Evolutionary conservation across 306 rosid genomes (phyloP).

Genomic region (Quercus berberidifolia): DNA sequence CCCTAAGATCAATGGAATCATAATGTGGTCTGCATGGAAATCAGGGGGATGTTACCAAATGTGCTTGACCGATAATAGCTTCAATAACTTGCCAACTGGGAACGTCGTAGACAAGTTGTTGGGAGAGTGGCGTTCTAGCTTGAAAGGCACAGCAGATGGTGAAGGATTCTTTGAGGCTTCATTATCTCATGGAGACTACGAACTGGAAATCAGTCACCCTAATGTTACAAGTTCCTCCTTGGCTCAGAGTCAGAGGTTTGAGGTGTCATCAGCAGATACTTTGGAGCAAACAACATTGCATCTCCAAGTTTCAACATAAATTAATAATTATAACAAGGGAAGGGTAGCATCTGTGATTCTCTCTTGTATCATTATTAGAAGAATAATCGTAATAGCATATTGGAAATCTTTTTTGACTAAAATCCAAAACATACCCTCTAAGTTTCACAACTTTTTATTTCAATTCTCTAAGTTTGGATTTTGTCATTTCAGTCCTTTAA

Average conservation of each 20-base stretch:
- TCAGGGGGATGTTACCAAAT: constrained; percentile 49
- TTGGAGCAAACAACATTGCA: not conserved
- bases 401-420: too few species aligned
- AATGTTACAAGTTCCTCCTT: constrained; percentile 5
- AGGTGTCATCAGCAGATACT: constrained; percentile 1
- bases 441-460: too few species aligned
- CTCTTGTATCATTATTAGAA: too few species aligned
- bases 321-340: too few species aligned
- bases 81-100: constrained; percentile 64
- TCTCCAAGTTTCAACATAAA: constrained; percentile 17
- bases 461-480: rapidly evolving
- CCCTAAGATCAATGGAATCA: constrained; percentile 56
- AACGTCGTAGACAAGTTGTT: constrained; percentile 64
- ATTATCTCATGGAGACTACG: constrained; percentile 45
- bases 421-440: too few species aligned
- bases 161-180: constrained; percentile 35
- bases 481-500: too few species aligned
- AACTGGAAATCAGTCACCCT: constrained; percentile 27
- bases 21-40: constrained; percentile 55
- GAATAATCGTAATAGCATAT: too few species aligned
- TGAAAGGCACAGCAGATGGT: constrained; percentile 25
- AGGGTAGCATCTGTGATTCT: too few species aligned
- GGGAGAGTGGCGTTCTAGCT: constrained; percentile 41
- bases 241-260: constrained; percentile 12
- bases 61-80: constrained; percentile 62